Conservation (phyloP, 2,329 filamentous ascomycete genomes). For the Mycosphaerella sp. region DNA sequence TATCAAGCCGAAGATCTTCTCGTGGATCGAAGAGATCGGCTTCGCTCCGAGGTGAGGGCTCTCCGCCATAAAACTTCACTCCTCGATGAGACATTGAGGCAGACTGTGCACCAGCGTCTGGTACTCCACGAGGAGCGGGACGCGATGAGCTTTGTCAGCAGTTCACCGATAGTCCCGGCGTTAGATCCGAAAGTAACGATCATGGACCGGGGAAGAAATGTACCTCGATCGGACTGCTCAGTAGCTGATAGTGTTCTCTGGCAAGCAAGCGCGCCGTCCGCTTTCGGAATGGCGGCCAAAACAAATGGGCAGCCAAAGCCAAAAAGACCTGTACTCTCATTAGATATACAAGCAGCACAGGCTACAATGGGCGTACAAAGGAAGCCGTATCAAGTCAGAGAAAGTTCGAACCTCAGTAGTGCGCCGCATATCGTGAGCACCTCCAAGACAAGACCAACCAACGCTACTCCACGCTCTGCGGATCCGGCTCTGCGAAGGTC, state of each 20-base stretch:
- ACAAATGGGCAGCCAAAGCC: background rate
- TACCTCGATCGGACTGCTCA: background rate
- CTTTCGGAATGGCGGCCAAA: background rate
- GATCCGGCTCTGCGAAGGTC: background rate
- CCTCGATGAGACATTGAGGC: conserved; percentile 1
- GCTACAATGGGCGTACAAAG: background rate
- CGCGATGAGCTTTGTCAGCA: background rate
- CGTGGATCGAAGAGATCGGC: background rate
- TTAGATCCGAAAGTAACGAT: background rate
- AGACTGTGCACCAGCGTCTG: background rate
- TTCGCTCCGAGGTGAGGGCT: background rate
- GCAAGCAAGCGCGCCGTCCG: background rate
- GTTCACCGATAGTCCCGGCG: background rate
- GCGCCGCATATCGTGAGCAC: background rate
- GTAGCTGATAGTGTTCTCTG: background rate
- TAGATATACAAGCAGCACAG: background rate
- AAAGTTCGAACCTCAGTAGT: background rate
- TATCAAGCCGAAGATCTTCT: background rate
- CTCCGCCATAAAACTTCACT: background rate
- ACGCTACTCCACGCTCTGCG: background rate
- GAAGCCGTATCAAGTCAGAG: background rate
- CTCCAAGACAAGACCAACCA: background rate
- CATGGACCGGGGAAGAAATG: background rate
- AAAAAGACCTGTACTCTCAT: background rate
- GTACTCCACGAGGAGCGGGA: background rate